Base-by-base conservation (phyloP, 2,329 filamentous ascomycete genomes). In the Colletotrichum abscissum region DNA sequence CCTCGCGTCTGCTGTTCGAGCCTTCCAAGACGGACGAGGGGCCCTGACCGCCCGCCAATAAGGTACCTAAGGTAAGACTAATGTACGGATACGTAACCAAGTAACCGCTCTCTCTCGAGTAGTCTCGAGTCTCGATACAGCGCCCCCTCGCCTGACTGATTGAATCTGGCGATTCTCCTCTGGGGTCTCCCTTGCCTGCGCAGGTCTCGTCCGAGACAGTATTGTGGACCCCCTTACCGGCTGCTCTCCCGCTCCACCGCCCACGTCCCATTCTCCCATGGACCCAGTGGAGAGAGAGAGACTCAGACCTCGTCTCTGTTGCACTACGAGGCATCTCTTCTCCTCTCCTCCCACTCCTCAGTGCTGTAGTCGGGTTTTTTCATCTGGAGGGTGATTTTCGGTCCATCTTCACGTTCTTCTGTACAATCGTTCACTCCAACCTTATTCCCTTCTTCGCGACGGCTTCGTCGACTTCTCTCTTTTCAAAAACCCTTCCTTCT, bases 121-220 rank as follows among this genome's bases (percentile, higher is more conserved):
- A 19, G 56, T 33, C 35, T 60, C 56, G 38, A 42, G 38, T 42
- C 70, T 70, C 46, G 60, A 73, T 70, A 62, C 67, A 49, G 67
- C 22, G 70, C 56, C 67, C 42, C 59, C 33, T 62, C 65, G 42
- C 42, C 59, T 64, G 35, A 19, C 35, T 69, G 35, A 22, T 69
- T 59, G 69, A 64, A 69, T 72, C 69, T 64, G 38, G 54, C 42
- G 69, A 73, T 73, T 70, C 60, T 52, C 42, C 56, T 30, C 67
- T 65, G 33, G 70, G 70, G 60, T 62, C 63, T 63, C 72, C 72
- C 72, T 74, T 70, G 49, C 63, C 72, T 58, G 9, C 49, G 2
- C 63, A 72, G 63, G 72, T 72, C 63, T 74, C 72, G 72, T 70
- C 60, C 67, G 70, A 73, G 67, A 73, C 70, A 74, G 63, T 54